These are phyloP conservation scores for Backusella parvicylindrica DNA, from an alignment of 192 early-diverging fungal species.

Conservation along the genomic window DNA sequence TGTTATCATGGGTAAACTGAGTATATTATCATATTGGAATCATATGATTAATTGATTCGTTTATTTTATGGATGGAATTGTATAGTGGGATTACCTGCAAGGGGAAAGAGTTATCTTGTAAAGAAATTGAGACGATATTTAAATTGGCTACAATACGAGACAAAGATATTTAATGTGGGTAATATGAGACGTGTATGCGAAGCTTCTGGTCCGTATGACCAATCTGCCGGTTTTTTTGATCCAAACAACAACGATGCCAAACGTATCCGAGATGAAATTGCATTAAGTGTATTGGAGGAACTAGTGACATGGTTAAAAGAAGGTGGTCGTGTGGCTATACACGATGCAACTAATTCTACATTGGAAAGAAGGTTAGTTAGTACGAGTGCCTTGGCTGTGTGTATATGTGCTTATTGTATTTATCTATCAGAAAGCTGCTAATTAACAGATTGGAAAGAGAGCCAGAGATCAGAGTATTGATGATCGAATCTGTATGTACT, in stretches of 20 bases:
- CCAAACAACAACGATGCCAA: constrained; percentile 78
- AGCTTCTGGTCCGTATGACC: constrained; percentile 46
- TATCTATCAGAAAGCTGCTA: constrained; percentile 41
- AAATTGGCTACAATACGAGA: constrained; percentile 76
- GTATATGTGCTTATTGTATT: neutral
- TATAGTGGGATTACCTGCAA: constrained; percentile 86
- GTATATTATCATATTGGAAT: neutral
- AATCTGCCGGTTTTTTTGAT: constrained; percentile 92
- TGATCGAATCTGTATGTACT: constrained; percentile 87
- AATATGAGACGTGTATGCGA: constrained; percentile 74
- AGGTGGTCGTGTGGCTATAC: constrained; percentile 86
- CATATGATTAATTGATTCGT: constrained; percentile 8
- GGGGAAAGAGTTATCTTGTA: constrained; percentile 94
- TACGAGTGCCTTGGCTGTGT: too few species aligned
- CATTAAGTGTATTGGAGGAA: constrained; percentile 90
- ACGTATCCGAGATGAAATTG: constrained; percentile 79
- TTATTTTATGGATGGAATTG: neutral
- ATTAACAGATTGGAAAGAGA: constrained; percentile 57
- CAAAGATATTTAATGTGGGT: constrained; percentile 93
- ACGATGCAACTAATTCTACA: constrained; percentile 97
- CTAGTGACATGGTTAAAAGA: constrained; percentile 84
- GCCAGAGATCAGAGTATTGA: constrained; percentile 64
- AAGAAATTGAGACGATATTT: constrained; percentile 93
- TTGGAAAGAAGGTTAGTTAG: constrained; percentile 62
- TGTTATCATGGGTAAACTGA: constrained; percentile 80